Conservation (phyloP, 2,329 filamentous ascomycete species). For the Davidsoniella eucalypti region DNA sequence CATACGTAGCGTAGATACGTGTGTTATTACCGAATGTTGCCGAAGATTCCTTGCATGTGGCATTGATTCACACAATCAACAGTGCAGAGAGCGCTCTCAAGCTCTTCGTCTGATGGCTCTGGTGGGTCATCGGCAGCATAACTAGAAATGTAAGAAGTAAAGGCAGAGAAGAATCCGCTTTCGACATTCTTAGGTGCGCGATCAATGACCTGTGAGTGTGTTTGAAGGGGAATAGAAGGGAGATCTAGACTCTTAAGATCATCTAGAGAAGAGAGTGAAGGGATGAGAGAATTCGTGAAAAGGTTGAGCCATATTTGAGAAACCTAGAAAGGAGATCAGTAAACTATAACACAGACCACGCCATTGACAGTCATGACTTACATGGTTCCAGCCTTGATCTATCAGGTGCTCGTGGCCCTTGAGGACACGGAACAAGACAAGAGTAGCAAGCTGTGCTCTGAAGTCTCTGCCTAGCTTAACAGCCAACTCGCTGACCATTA, state of each 20-base stretch:
- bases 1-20: conserved; percentile 11
- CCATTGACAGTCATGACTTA: conserved; percentile 27
- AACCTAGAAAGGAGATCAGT: conserved; percentile 40
- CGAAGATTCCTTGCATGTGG: conserved; percentile 64
- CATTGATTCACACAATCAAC: conserved; percentile 90
- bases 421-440: conserved; percentile 88
- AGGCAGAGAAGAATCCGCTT: conserved; percentile 76
- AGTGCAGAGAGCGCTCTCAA: conserved; percentile 87
- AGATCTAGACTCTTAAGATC: conserved; percentile 23
- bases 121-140: conserved; percentile 96
- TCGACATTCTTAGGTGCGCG: conserved; percentile 64
- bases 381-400: conserved; percentile 60
- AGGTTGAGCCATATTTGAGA: conserved; percentile 88
- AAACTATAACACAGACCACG: not conserved
- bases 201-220: conserved; percentile 83
- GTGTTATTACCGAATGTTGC: conserved; percentile 55
- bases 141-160: conserved; percentile 95
- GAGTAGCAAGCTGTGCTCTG: conserved; percentile 79
- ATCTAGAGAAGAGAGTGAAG: conserved; percentile 53
- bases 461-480: conserved; percentile 91
- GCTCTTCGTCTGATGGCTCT: conserved; percentile 89
- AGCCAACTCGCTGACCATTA: conserved; percentile 97
- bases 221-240: conserved; percentile 72
- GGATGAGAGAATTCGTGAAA: conserved; percentile 86
- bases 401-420: conserved; percentile 69